phyloP scores from a whole-genome alignment of 78 protist species.

The Protostelium mycophagum region DNA sequence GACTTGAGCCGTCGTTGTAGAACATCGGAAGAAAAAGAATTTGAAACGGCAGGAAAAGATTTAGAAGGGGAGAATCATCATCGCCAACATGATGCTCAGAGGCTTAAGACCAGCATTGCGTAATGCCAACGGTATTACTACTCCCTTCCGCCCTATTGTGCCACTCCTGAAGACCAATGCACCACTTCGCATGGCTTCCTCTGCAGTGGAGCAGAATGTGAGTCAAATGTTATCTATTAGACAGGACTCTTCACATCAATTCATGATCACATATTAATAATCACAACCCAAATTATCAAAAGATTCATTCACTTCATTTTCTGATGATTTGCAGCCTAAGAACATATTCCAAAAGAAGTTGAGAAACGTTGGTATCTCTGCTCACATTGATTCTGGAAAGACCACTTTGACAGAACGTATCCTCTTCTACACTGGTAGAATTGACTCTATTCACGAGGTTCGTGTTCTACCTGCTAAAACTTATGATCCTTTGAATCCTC shows the following conservation, averaged over 20 bases:
- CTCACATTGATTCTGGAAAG: conserved; percentile 95
- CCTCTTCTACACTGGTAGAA: conserved; percentile 90
- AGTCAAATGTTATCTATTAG: neutral
- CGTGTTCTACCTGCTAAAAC: neutral
- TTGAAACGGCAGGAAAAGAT: neutral
- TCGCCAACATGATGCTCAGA: neutral
- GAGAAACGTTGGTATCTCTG: conserved; percentile 88
- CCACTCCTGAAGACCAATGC: neutral
- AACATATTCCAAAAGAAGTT: conserved; percentile 5
- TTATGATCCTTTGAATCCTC: neutral
- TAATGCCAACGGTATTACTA: neutral
- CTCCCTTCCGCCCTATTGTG: no score
- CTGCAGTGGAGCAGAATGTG: neutral
- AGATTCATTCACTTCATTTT: no score
- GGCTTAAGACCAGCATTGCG: neutral
- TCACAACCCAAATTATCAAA: no score
- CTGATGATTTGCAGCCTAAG: neutral
- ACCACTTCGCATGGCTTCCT: neutral
- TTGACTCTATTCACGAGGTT: conserved; percentile 84
- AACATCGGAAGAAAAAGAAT: no score
- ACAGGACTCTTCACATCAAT: neutral
- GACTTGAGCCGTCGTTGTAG: no score
- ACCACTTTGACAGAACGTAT: conserved; percentile 96
- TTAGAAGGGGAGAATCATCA: neutral
- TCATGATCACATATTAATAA: neutral